Evolutionary conservation across 2,329 filamentous ascomycete species (phyloP).

Genomic region (Trichoderma atroviride): DNA sequence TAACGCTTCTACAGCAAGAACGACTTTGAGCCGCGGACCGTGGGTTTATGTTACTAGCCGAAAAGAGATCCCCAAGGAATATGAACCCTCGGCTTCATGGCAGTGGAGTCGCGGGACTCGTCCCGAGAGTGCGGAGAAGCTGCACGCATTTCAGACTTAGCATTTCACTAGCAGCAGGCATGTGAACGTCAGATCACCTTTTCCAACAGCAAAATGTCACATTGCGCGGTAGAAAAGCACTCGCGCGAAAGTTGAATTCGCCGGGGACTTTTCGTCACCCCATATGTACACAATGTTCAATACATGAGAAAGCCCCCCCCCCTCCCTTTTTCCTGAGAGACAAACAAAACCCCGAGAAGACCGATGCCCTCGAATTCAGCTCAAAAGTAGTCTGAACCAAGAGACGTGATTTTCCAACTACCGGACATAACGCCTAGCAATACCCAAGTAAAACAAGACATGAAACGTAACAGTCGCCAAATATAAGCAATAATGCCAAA

Average conservation of each 20-base stretch:
- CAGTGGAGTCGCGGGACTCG: constrained; percentile 5
- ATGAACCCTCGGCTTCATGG: constrained; percentile 16
- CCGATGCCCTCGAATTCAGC: neutral
- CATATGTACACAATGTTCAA: constrained; percentile 15
- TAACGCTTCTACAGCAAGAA: neutral
- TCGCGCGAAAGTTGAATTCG: neutral
- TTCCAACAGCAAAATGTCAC: neutral
- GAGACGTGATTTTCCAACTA: constrained; percentile 11
- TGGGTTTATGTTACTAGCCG: neutral
- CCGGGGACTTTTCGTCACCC: constrained; percentile 27
- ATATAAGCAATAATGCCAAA: constrained; percentile 13
- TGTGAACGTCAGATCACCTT: constrained; percentile 20
- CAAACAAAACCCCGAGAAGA: neutral
- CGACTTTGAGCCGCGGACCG: constrained; percentile 4
- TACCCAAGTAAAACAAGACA: neutral
- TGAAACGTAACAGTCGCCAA: constrained; percentile 5
- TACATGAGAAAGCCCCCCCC: neutral
- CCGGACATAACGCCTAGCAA: constrained; percentile 30
- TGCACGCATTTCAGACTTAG: neutral
- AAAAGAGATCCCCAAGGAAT: neutral
- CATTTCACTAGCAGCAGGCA: neutral
- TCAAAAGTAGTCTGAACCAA: neutral
- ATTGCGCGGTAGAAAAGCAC: neutral
- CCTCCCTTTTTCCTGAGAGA: neutral
- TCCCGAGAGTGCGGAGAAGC: constrained; percentile 10